Conservation (phyloP, 2,329 filamentous ascomycete species). For the Alternaria hordeiaustralica region DNA sequence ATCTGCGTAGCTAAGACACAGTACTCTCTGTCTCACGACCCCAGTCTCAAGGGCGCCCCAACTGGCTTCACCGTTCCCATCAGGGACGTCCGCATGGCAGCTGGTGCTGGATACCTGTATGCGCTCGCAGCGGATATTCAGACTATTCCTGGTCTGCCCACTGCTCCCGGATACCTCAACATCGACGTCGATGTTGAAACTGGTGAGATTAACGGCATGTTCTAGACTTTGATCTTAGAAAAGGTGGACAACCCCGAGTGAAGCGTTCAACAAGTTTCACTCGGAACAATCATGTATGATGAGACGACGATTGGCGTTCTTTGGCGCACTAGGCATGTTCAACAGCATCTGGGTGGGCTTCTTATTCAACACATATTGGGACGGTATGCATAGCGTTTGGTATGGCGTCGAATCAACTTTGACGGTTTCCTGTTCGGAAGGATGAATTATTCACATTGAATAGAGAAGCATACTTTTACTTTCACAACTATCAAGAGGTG, state of each 20-base stretch:
- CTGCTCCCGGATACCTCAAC: slow-evolving; percentile 93
- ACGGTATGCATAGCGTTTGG: neutral
- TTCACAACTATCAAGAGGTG: neutral
- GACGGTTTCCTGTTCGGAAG: neutral
- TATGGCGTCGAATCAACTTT: slow-evolving; percentile 7
- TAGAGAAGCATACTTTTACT: neutral
- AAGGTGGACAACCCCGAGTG: neutral
- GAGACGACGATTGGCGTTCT: slow-evolving; percentile 3
- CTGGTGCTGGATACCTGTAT: slow-evolving; percentile 81
- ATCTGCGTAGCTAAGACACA: slow-evolving; percentile 99
- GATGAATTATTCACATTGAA: neutral
- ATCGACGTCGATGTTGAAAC: slow-evolving; percentile 71
- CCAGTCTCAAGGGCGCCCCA: slow-evolving; percentile 91
- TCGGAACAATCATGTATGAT: slow-evolving; percentile 1
- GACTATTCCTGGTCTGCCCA: slow-evolving; percentile 94
- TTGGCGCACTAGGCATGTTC: slow-evolving; percentile 1
- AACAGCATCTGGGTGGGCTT: slow-evolving; percentile 1
- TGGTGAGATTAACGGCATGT: slow-evolving; percentile 72
- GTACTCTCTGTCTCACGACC: slow-evolving; percentile 93
- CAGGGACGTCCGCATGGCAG: slow-evolving; percentile 89
- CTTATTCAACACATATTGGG: slow-evolving; percentile 2
- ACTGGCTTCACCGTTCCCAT: slow-evolving; percentile 95
- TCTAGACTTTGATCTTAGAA: slow-evolving; percentile 63
- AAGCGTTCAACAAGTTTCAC: slow-evolving; percentile 14
- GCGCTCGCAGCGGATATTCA: slow-evolving; percentile 97